Base-by-base conservation (phyloP, 2,329 filamentous ascomycete genomes). In the Teratosphaeria gauchensis region DNA sequence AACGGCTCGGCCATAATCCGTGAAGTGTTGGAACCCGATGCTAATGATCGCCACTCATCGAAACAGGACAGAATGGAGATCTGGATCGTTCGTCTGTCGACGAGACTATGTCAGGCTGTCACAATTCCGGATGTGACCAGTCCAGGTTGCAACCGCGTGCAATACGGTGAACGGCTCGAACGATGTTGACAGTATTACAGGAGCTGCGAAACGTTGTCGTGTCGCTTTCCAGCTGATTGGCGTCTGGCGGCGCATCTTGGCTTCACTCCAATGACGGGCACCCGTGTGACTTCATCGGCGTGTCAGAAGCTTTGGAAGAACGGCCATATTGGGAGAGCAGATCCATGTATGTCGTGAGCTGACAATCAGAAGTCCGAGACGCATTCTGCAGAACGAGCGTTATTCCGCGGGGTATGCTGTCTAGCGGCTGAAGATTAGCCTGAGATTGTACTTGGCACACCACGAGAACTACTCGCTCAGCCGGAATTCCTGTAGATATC, bases 1-100 rank as follows among this genome's bases (percentile, higher is more conserved):
- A 51, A 54, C 21, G 31, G 24, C 54, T 54, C 38, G 51, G 56
- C 56, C 56, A 58, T 58, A 19, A 32, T 53, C 19, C 4, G 52
- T 8, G 16, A 48, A 19, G 4, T 11, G 11, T 19, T 21, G 21
- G n/a, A 16, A 48, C 16, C n/a, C 8, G 42, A 48, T 19, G n/a
- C 42, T 21, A 6, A 21, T 21, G 3, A 5, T 48, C 42, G 19
- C 19, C 19, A 35, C 19, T 48, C 16, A 48, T 19, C n/a, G 19
- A 9, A 48, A n/a, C 8, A 16, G 7, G n/a, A 8, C 3, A 11
- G 19, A 6, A 21, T 2, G n/a, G n/a, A 9, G 33, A 35, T 14
- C 2, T 48, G 42, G 42, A 11, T 42, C 35, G 4, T n/a, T 16
- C 42, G 19, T 2, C n/a, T n/a, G 6, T 48, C 16, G 19, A 42